Evolutionary conservation across 331 rosid genomes (phyloP).

Genomic region (Stylosanthes scabra): DNA sequence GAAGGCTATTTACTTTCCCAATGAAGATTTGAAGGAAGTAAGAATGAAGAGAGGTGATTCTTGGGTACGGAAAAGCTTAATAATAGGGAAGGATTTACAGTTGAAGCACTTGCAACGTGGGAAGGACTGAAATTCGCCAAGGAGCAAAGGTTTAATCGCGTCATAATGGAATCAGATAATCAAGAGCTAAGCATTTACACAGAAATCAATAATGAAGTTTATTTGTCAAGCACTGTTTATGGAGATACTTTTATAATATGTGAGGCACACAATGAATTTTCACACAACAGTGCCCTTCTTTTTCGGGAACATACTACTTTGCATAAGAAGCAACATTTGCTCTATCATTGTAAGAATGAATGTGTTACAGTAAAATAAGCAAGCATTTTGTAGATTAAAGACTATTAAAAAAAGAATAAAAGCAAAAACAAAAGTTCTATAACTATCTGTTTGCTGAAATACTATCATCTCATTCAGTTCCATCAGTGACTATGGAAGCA

Average conservation of each 20-base stretch:
- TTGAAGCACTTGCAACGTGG: too few relatives aligned
- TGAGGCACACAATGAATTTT: background rate
- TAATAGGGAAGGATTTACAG: too few relatives aligned
- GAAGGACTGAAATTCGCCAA: too few relatives aligned
- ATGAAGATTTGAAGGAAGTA: too few relatives aligned
- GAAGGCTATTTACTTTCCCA: too few relatives aligned
- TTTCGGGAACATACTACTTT: background rate
- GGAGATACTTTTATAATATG: background rate
- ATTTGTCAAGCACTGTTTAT: background rate
- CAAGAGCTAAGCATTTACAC: background rate
- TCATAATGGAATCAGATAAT: too few relatives aligned
- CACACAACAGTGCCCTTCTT: background rate
- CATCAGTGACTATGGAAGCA: constrained; percentile 41
- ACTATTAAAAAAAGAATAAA: constrained; percentile 37
- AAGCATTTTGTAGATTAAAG: constrained; percentile 17
- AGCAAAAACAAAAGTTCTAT: background rate
- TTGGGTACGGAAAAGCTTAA: too few relatives aligned
- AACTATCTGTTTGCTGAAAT: constrained; percentile 16
- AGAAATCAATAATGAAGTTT: constrained; percentile 11
- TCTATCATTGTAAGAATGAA: constrained; percentile 17
- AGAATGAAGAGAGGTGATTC: too few relatives aligned
- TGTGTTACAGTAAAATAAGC: background rate
- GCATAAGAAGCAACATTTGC: constrained; percentile 34
- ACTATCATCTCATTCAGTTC: constrained; percentile 46
- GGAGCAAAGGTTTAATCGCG: too few relatives aligned